These are phyloP conservation scores for Melampsora americana DNA, from an alignment of 1,284 basidiomycete genomes.

Conservation along the genomic window DNA sequence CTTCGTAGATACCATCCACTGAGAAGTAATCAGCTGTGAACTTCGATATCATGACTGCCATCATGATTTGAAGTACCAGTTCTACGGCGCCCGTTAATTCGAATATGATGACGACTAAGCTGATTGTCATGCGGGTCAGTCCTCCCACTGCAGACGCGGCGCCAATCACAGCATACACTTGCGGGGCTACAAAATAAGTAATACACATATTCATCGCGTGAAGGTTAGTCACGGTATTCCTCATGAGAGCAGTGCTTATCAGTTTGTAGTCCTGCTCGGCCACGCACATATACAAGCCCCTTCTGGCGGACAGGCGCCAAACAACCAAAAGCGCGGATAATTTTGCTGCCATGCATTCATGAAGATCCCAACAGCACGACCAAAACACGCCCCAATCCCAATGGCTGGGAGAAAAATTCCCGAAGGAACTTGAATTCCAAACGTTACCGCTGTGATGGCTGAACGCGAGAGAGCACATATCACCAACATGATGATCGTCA, in stretches of 20 bases:
- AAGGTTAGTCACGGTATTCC: not conserved
- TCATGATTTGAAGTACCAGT: constrained; percentile 72
- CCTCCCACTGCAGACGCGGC: constrained; percentile 75
- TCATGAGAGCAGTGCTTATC: not conserved
- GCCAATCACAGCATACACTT: constrained; percentile 77
- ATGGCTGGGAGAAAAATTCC: constrained; percentile 63
- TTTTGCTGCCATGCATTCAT: constrained; percentile 56
- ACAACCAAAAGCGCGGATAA: constrained; percentile 41
- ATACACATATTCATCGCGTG: not conserved
- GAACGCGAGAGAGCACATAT: constrained; percentile 61
- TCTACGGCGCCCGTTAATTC: constrained; percentile 58
- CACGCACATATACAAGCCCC: constrained; percentile 35
- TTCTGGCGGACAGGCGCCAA: constrained; percentile 41
- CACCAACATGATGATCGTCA: constrained; percentile 55
- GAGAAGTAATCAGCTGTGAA: constrained; percentile 70
- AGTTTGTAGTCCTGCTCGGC: not conserved
- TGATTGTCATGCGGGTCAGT: constrained; percentile 69
- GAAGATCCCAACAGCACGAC: constrained; percentile 76
- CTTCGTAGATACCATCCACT: constrained; percentile 68
- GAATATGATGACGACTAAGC: constrained; percentile 68
- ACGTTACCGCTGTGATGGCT: constrained; percentile 34
- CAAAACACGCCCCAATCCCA: constrained; percentile 60
- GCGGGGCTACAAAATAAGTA: constrained; percentile 57
- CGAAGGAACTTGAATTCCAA: constrained; percentile 63
- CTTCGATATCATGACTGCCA: constrained; percentile 70